Evolutionary conservation across 2,329 filamentous ascomycete genomes (phyloP).

Genomic region (Akanthomyces uredinophilus): DNA sequence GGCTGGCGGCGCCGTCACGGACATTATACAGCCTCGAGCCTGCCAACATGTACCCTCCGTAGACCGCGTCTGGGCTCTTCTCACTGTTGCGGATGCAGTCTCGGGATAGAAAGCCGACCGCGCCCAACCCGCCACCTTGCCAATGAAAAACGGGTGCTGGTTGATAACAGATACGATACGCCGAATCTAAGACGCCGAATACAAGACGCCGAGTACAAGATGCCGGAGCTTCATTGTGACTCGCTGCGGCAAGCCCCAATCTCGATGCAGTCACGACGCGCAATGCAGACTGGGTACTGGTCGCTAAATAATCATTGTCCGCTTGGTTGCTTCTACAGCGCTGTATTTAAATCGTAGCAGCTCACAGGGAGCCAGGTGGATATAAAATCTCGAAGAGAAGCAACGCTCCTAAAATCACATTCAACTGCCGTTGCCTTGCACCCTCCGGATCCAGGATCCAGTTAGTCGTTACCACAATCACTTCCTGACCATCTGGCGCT

Average conservation of each 20-base stretch:
- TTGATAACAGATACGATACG: no score
- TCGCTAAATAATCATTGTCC: not conserved
- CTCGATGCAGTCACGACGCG: not conserved
- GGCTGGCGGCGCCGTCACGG: not conserved
- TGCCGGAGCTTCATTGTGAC: not conserved
- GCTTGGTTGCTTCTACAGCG: not conserved
- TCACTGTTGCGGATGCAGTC: not conserved
- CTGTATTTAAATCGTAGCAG: not conserved
- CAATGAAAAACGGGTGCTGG: no score
- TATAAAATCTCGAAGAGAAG: no score
- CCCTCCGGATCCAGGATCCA: not conserved
- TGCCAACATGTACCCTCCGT: not conserved
- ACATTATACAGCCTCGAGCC: not conserved
- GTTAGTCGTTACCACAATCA: not conserved
- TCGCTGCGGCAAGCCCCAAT: not conserved
- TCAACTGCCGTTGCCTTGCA: no score
- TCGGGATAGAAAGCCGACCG: not conserved
- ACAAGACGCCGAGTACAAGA: no score
- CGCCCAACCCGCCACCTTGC: not conserved
- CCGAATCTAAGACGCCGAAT: no score
- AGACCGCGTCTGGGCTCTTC: not conserved
- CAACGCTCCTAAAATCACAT: no score
- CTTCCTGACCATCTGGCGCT: not conserved
- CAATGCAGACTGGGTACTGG: no score
- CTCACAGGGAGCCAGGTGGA: not conserved